Conservation (phyloP, 2,329 filamentous ascomycete genomes). For the Sarocladium strictum region DNA sequence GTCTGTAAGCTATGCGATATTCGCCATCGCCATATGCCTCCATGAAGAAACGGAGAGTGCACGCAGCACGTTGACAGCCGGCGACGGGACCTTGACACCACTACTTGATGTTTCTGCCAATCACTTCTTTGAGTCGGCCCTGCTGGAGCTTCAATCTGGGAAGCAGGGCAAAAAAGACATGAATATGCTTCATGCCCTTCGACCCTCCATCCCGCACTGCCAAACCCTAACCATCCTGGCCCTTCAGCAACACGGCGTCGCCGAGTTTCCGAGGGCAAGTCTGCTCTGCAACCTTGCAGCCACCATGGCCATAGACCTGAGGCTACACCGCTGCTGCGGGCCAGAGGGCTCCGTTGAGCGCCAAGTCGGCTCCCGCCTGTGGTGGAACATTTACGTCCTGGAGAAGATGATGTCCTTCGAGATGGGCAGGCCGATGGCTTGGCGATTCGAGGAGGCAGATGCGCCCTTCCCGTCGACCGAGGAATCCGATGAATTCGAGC, state of each 20-base stretch:
- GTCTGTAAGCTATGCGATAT: not conserved
- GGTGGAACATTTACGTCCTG: slow-evolving; percentile 2
- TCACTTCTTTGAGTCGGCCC: not conserved
- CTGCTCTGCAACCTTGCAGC: not conserved
- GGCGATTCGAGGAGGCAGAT: not conserved
- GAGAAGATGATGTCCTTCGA: slow-evolving; percentile 4
- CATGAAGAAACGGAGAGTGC: not conserved
- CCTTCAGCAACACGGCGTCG: not conserved
- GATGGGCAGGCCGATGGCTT: slow-evolving; percentile 4
- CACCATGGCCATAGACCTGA: not conserved
- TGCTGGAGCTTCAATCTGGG: not conserved
- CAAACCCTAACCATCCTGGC: not conserved
- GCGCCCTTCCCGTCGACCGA: not conserved
- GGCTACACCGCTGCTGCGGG: not conserved
- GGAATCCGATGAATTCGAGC: slow-evolving; percentile 3
- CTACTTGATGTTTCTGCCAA: not conserved
- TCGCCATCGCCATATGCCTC: not conserved
- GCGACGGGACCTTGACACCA: not conserved
- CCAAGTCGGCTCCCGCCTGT: not conserved
- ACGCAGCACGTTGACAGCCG: no score
- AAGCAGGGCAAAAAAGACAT: not conserved
- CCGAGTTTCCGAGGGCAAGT: not conserved
- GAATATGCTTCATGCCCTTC: not conserved
- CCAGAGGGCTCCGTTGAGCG: not conserved
- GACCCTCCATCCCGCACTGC: not conserved